Base-by-base conservation (phyloP, 495 filamentous ascomycete species). In the Aspergillus egyptiacus region DNA sequence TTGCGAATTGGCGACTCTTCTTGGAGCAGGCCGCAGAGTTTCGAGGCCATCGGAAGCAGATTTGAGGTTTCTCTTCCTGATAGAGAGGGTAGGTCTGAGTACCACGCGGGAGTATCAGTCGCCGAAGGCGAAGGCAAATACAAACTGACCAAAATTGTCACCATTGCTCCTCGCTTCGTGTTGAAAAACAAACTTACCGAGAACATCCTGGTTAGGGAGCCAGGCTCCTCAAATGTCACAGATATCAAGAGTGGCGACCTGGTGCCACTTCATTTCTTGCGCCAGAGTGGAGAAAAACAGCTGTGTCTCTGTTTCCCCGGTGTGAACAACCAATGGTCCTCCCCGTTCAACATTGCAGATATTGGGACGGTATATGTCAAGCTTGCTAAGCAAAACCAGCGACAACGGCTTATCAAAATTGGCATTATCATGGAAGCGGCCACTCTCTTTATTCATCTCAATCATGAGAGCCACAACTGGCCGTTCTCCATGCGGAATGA, bases 401-500 rank as follows among this genome's bases (percentile, higher is more conserved):
- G 89, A 38, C 93, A 98, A 62, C 83, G 80, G 51, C 78, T 98
- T 20, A 82, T 98, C 37, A 80, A 91, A 34, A 77, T 93, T 17
- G 94, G 97, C 60, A 76, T 95, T 33, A 77, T 97, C 38, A 83
- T 94, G 76, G 93, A 98, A 64, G 82, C 83, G 25, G 84, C 89
- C 5, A 97, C 90, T 31, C 83, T 98, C 13, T 98, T 96, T 74
- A 63, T 97, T 27, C 89, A 96, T 57, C 74, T 97, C 43, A 91
- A 82, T 58, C 70, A 90, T 52, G 93, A 98, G 69, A 85, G 76
- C 27, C 93, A 90, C 60, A 86, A 94, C 58, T 98, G 93, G 93
- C 93, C 93, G 4, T 98, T 93, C 70, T 95, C 90, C 5, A 95
- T 98, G 81, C 84, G 91, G 33, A 98, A 98, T 63, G 91, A 97